Evolutionary conservation across 768 basidiomycete genomes (phyloP).

Genomic region (Hericium coralloides): DNA sequence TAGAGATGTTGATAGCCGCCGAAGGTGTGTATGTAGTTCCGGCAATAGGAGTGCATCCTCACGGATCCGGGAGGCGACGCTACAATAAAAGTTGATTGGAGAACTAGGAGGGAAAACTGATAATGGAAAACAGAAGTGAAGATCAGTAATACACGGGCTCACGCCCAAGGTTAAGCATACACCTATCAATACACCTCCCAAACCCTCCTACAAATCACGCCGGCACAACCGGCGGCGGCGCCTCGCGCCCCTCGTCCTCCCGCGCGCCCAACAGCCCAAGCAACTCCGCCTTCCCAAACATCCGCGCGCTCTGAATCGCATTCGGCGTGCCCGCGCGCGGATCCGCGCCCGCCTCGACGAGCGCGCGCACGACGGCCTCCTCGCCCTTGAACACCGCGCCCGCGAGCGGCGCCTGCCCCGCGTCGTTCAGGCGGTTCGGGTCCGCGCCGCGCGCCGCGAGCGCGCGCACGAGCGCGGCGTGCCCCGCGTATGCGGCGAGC

Average conservation of each 20-base stretch:
- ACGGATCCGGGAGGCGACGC: too few relatives aligned
- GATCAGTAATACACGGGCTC: not conserved
- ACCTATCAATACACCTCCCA: too few relatives aligned
- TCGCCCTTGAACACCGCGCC: conserved; percentile 73
- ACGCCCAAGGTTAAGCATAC: too few relatives aligned
- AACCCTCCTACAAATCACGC: not conserved
- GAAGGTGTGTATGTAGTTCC: too few relatives aligned
- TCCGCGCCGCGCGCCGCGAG: conserved; percentile 54
- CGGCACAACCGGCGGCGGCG: conserved; percentile 18
- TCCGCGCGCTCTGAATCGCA: conserved; percentile 58
- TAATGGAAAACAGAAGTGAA: not conserved
- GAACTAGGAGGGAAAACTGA: too few relatives aligned
- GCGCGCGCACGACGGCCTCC: conserved; percentile 49
- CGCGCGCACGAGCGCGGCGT: conserved; percentile 40
- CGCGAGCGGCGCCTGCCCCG: conserved; percentile 63
- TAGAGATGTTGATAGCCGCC: too few relatives aligned
- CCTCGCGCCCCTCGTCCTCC: conserved; percentile 37
- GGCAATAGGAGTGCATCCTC: too few relatives aligned
- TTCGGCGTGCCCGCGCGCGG: conserved; percentile 57
- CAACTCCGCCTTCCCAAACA: conserved; percentile 54
- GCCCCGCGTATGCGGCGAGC: conserved; percentile 69
- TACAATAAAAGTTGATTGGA: too few relatives aligned
- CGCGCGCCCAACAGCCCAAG: conserved; percentile 49
- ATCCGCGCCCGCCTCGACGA: conserved; percentile 46
- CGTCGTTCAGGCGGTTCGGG: conserved; percentile 61